Conservation (phyloP, 345 rosid species). For the Rhodamnia rubescens region DNA sequence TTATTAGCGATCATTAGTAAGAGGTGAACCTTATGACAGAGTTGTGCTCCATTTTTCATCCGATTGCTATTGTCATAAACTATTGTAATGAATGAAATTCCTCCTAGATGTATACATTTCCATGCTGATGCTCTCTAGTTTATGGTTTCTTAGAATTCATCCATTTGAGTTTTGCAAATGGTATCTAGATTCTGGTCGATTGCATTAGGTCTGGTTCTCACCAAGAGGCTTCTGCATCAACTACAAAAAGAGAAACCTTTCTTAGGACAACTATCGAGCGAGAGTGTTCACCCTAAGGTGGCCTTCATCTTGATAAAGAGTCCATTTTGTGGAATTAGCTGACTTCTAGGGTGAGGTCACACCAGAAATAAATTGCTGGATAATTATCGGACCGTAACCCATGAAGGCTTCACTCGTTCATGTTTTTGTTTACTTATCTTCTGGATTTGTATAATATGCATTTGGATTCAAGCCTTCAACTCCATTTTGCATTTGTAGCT, state of each 20-base stretch:
- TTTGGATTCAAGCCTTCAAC: not conserved
- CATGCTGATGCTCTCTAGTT: not conserved
- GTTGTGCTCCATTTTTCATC: not conserved
- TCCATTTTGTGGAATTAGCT: not conserved
- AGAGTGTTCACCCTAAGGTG: not conserved
- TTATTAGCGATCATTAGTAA: too few species aligned
- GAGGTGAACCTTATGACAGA: not conserved
- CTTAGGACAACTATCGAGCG: not conserved
- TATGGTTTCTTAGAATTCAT: not conserved
- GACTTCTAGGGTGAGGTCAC: not conserved
- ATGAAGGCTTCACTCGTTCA: not conserved
- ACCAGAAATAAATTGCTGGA: not conserved
- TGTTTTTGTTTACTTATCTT: not conserved
- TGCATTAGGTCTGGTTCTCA: not conserved
- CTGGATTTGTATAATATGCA: not conserved
- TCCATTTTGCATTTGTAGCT: not conserved
- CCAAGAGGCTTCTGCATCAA: too few species aligned
- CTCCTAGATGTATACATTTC: not conserved
- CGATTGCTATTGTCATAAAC: not conserved
- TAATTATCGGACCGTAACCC: not conserved
- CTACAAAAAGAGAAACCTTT: not conserved
- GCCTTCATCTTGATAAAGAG: not conserved
- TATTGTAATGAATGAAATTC: not conserved
- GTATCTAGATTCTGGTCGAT: not conserved
- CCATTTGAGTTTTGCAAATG: not conserved